Base-by-base conservation (phyloP, 345 rosid species). In the Reutealis trisperma region DNA sequence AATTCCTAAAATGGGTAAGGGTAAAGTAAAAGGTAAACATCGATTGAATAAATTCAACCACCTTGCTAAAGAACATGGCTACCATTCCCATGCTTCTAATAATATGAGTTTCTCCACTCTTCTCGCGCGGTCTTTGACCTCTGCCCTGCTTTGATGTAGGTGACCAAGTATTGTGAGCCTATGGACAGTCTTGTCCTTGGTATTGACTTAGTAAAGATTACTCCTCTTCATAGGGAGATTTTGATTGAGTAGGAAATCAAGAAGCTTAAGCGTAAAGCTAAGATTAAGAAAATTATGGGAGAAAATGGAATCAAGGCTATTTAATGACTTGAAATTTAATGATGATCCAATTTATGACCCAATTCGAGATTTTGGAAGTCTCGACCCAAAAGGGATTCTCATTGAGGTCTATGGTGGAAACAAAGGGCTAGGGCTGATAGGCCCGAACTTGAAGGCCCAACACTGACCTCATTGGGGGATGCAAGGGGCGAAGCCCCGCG, bases 81-180 rank as follows among this genome's bases (percentile, higher is more conserved):
- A 89, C 83, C 91, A 98, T 9, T 95, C 98, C n/a, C 92, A 98
- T 45, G 98, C 98, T 58, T 87, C 98, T 7, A 93, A 93, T n/a
- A n/a, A 74, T 84, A 78, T 90, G 73, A 85, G 19, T 83, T 92
- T 76, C 91, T 95, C 75, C 88, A 85, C 71, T 80, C 91, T 24
- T 77, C 97, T 0, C 91, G 78, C 58, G 92, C 89, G 42, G 96
- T 92, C 44, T 95, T 94, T 84, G 98, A 94, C 77, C 98, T 93
- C 72, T 93, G 98, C 75, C 97, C 98, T 81, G 97, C 98, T 60
- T 94, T 97, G 98, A 93, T 94, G 98, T 97, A 94, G 75, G 95
- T 94, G n/a, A 95, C 92, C 62, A 92, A 90, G 21, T 80, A 89
- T 89, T 90, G 93, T 25, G 94, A 84, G 15, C 97, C 98, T 6